Conservation (phyloP, 306 rosid genomes). For the Cucurbita pepo region DNA sequence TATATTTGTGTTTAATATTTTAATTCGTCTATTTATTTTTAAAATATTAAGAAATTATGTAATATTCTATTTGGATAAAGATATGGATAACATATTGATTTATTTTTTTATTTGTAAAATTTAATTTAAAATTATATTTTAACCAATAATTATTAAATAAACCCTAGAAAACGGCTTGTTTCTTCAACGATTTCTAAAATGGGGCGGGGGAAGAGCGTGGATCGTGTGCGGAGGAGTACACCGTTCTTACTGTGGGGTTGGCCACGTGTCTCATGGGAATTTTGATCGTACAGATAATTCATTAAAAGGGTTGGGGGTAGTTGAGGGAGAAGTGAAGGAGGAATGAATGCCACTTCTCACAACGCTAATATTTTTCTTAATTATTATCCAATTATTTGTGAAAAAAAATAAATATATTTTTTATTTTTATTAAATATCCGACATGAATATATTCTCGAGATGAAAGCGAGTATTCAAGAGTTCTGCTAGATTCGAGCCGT, state of each 20-base stretch:
- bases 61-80: neutral
- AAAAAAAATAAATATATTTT: too few species aligned
- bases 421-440: too few species aligned
- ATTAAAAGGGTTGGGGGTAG: neutral
- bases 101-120: neutral
- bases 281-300: neutral
- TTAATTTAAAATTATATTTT: too few species aligned
- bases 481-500: too few species aligned
- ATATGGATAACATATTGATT: neutral
- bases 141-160: too few species aligned
- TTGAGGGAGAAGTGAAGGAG: neutral
- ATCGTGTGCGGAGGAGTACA: neutral
- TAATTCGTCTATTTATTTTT: too few species aligned
- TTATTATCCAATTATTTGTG: neutral
- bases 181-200: neutral
- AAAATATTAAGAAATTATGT: too few species aligned
- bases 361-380: neutral
- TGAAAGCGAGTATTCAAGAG: too few species aligned
- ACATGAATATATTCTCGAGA: too few species aligned
- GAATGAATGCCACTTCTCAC: neutral
- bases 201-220: neutral
- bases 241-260: neutral
- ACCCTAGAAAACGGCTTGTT: too few species aligned
- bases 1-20: too few species aligned
- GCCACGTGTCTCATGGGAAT: neutral